These are phyloP conservation scores for Russula olivacea DNA, from an alignment of 768 basidiomycete genomes.

Conservation along the genomic window DNA sequence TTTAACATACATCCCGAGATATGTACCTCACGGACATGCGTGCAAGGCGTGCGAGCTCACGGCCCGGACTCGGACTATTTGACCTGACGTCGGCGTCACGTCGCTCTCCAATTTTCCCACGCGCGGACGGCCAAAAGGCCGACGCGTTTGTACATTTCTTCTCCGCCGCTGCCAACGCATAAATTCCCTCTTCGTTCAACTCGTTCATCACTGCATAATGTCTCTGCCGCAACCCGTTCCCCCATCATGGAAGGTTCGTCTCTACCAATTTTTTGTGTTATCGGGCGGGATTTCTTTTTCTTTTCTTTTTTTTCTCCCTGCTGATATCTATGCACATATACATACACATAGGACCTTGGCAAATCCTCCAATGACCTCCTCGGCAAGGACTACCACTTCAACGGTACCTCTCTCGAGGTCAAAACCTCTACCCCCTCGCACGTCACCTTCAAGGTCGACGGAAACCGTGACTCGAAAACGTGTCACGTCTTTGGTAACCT, in stretches of 20 bases:
- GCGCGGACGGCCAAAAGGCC: background rate
- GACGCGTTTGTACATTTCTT: conserved; percentile 19
- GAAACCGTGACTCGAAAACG: conserved; percentile 71
- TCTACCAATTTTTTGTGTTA: background rate
- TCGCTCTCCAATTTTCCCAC: conserved; percentile 1
- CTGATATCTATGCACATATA: conserved; percentile 3
- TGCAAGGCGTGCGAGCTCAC: too few species aligned
- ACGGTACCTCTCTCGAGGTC: conserved; percentile 66
- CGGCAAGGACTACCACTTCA: conserved; percentile 86
- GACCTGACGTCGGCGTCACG: too few species aligned
- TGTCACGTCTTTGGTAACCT: conserved; percentile 78
- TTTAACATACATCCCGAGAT: conserved; percentile 34
- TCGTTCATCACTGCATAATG: conserved; percentile 40
- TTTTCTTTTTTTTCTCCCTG: background rate
- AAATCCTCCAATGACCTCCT: conserved; percentile 96
- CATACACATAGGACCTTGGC: conserved; percentile 67
- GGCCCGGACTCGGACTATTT: background rate
- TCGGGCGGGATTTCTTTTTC: too few species aligned
- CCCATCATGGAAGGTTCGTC: conserved; percentile 90
- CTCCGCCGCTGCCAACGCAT: conserved; percentile 28
- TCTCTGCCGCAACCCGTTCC: conserved; percentile 94
- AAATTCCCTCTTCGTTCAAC: background rate
- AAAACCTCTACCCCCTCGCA: conserved; percentile 86
- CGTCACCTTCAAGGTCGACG: conserved; percentile 91
- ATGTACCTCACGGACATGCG: conserved; percentile 37